phyloP scores from a whole-genome alignment of 208 protist genomes.

The Acanthamoeba castellanii region DNA sequence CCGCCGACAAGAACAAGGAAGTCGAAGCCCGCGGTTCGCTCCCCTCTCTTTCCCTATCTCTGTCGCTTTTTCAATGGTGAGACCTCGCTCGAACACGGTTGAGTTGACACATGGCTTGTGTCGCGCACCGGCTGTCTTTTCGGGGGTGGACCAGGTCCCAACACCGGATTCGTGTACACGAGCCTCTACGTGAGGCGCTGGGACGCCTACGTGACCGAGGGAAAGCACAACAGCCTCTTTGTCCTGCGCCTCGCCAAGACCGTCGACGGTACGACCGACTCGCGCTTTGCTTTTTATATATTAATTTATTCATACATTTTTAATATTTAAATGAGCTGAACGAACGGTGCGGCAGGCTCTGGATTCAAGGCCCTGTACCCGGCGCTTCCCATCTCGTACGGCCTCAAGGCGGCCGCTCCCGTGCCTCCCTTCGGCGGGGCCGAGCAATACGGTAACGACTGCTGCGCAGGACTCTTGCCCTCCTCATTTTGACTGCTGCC shows the following conservation, averaged over 20 bases:
- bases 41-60: no score
- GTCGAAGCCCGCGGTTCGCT: slow-evolving; percentile 13
- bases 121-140: no score
- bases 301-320: no score
- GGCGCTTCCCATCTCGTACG: slow-evolving; percentile 23
- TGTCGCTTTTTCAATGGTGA: no score
- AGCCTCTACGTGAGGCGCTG: slow-evolving; percentile 78
- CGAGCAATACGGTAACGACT: slow-evolving; percentile 65
- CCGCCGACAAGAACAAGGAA: slow-evolving; percentile 67
- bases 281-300: not conserved
- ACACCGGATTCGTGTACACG: slow-evolving; percentile 74
- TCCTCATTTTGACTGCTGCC: not conserved
- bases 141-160: slow-evolving; percentile 32
- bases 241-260: not conserved
- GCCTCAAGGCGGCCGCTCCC: slow-evolving; percentile 72
- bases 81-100: no score
- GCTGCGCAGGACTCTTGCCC: not conserved
- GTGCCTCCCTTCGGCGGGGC: slow-evolving; percentile 69
- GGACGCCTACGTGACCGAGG: slow-evolving; percentile 73
- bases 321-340: no score
- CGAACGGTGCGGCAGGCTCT: not conserved
- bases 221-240: slow-evolving; percentile 70
- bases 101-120: not conserved
- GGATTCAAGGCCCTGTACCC: not conserved
- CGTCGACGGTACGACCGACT: not conserved